Percentiles rank a stretch among this genome's conserved stretches.
Conservation (phyloP, 1,139 yeast species). For the Pichia inconspicua region DNA sequence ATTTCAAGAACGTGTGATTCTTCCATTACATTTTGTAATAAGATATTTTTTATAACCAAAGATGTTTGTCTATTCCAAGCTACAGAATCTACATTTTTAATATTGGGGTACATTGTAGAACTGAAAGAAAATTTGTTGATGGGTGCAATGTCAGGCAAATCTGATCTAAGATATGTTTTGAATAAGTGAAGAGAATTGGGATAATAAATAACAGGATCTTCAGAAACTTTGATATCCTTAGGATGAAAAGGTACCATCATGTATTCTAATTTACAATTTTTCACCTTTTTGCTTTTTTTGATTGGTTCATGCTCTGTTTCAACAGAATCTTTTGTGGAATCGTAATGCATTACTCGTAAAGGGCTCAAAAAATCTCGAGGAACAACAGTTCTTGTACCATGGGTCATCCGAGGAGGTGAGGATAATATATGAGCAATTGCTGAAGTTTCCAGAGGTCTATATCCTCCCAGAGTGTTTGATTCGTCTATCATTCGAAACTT, state of each 20-base stretch:
- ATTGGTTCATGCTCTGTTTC: not conserved
- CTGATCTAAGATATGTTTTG: not conserved
- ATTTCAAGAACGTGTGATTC: not conserved
- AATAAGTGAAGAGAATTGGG: constrained; percentile 3
- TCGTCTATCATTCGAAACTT: constrained; percentile 11
- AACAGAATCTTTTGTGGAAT: not conserved
- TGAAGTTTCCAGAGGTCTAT: constrained; percentile 15
- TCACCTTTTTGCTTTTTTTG: not conserved
- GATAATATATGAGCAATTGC: constrained; percentile 17
- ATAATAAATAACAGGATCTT: constrained; percentile 10
- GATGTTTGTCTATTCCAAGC: constrained; percentile 10
- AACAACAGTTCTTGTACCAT: constrained; percentile 17
- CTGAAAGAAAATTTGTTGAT: constrained; percentile 1
- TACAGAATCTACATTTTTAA: not conserved
- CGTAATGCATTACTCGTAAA: constrained; percentile 16
- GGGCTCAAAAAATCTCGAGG: constrained; percentile 22
- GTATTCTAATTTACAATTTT: not conserved
- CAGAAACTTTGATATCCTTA: constrained; percentile 5
- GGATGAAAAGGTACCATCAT: constrained; percentile 9
- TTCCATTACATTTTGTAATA: not conserved
- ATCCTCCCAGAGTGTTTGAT: constrained; percentile 16
- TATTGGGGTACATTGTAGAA: constrained; percentile 1
- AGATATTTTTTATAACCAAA: constrained; percentile 6
- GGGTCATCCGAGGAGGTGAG: constrained; percentile 21
- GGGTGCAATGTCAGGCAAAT: not conserved